A percentile compares a stretch with the other conserved stretches of the same genome.
Evolutionary conservation across 768 basidiomycete genomes (phyloP).

Genomic region (Pleurotus citrinopileatus): DNA sequence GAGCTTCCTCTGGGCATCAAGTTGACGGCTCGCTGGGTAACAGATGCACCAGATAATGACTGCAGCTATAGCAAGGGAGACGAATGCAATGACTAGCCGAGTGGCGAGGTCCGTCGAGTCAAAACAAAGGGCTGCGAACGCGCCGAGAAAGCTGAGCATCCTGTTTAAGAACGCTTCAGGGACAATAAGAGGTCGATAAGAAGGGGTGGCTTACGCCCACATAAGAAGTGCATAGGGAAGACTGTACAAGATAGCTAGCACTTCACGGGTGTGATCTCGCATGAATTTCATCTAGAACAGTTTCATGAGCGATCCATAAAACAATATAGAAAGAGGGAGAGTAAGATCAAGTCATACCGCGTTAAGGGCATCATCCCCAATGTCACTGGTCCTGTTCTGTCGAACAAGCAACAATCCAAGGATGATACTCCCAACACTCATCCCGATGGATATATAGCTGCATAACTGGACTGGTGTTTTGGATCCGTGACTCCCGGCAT

Average conservation of each 20-base stretch:
- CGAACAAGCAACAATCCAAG: constrained; percentile 41
- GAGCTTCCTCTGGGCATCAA: no score
- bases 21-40: no score
- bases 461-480: constrained; percentile 31
- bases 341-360: no score
- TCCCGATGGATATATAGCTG: constrained; percentile 41
- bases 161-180: no score
- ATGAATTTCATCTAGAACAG: background rate
- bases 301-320: background rate
- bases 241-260: constrained; percentile 20
- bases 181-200: no score
- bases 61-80: no score
- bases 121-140: no score
- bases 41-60: no score
- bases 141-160: no score
- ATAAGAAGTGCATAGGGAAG: background rate
- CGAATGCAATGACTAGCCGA: no score
- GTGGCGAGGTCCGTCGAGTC: no score
- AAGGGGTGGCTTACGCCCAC: constrained; percentile 5
- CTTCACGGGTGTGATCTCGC: background rate
- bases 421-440: constrained; percentile 39
- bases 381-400: constrained; percentile 30
- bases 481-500: background rate
- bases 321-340: background rate
- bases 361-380: background rate